Evolutionary conservation across 2,329 filamentous ascomycete species (phyloP).

Genomic region (Graphilbum sp.): DNA sequence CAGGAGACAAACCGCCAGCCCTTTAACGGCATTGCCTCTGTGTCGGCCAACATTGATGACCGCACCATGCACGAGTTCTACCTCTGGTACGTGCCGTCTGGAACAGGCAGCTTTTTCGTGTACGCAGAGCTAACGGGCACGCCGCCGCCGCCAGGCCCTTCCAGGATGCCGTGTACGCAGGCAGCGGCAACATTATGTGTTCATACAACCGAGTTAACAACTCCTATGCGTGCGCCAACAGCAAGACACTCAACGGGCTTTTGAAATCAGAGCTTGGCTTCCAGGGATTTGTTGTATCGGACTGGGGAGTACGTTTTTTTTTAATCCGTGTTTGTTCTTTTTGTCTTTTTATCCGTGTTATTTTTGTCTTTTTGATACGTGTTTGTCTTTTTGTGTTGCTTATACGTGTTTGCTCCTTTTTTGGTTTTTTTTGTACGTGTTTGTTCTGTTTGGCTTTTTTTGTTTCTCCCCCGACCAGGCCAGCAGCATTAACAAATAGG

Average conservation of each 20-base stretch:
- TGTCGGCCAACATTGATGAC: slow-evolving; percentile 26
- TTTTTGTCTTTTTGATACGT: too few species aligned
- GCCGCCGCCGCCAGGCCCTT: slow-evolving; percentile 21
- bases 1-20: slow-evolving; percentile 36
- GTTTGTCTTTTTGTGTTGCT: too few species aligned
- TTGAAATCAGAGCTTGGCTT: slow-evolving; percentile 43
- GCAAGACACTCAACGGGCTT: slow-evolving; percentile 45
- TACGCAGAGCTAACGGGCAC: neutral
- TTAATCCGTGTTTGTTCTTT: too few species aligned
- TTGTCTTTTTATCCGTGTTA: too few species aligned
- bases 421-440: too few species aligned
- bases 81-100: slow-evolving; percentile 27
- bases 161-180: slow-evolving; percentile 42
- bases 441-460: too few species aligned
- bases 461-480: too few species aligned
- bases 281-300: slow-evolving; percentile 48
- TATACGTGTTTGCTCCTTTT: too few species aligned
- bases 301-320: slow-evolving; percentile 33
- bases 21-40: slow-evolving; percentile 26
- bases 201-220: slow-evolving; percentile 56
- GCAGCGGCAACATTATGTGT: slow-evolving; percentile 38
- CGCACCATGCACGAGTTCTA: slow-evolving; percentile 31
- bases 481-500: too few species aligned
- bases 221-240: slow-evolving; percentile 53
- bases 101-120: too few species aligned